Base-by-base conservation (phyloP, 768 basidiomycete species). In the Holtermanniella nyarrowii region DNA sequence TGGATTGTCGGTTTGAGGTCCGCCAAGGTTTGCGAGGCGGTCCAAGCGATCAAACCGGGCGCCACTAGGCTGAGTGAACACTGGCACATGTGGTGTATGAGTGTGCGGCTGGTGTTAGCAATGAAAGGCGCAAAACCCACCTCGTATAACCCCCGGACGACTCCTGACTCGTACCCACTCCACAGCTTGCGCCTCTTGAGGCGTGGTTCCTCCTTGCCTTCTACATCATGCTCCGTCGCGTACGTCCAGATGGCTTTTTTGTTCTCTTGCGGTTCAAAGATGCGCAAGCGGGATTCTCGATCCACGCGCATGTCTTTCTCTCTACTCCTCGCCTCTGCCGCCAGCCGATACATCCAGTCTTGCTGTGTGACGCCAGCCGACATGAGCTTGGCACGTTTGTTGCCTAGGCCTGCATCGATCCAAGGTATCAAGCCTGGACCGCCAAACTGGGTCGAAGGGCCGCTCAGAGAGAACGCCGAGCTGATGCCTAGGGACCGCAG, bases 391-490 rank as follows among this genome's bases (percentile, higher is more conserved):
- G 83, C 82, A 72, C 90, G 88, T 61, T 86, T 78, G 53, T 89
- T 86, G 0, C 84, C 83, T 56, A 85, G 86, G 0, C 87, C 88
- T 0, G 87, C 87, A 60, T 88, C 86, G 51, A 85, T 86, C 70
- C 82, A 93, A 0, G 90, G 88, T 1, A 88, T 87, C 76, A 82
- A 79, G 0, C 91, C 91, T 14, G 77, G 77, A 0, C 79, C 79
- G 16, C 86, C 91, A 60, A 95, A 97, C 42, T 90, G 79, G 0
- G 93, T 96, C 1, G 90, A 93, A 0, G 89, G 86, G 0, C 90
- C 90, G 0, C 90, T 89, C 0, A 88, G 82, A 42, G 86, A 83
- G 73, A 93, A 95, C 42, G 90, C 79, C 0, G 85, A 83, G n/a
- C 77, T 65, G 4, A 66, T 42, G 24, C 48, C 42, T n/a, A 48